Conservation (phyloP, 2,329 filamentous ascomycete species). For the Apiospora hydei region DNA sequence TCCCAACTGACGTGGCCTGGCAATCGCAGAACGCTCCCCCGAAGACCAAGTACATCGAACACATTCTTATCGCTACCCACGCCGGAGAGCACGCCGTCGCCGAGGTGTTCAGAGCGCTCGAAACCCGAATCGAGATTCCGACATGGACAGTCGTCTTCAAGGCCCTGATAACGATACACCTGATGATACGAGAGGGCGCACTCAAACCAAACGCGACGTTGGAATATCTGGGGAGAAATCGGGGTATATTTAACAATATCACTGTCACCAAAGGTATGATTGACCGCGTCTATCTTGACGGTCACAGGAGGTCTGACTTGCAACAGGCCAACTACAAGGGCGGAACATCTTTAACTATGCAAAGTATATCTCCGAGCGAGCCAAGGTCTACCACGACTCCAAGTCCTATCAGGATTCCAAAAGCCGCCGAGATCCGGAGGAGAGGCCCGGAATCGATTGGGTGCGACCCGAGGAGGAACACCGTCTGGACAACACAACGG, state of each 20-base stretch:
- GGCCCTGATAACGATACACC: conserved; percentile 90
- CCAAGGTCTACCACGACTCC: conserved; percentile 82
- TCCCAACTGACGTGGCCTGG: conserved; percentile 20
- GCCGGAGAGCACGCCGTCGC: conserved; percentile 93
- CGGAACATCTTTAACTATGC: conserved; percentile 93
- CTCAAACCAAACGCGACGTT: conserved; percentile 88
- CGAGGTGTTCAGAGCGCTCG: conserved; percentile 92
- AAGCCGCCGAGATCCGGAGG: not conserved
- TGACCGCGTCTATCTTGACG: not conserved
- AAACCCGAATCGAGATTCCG: conserved; percentile 87
- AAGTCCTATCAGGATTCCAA: conserved; percentile 49
- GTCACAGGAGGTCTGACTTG: not conserved
- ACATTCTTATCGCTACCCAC: conserved; percentile 94
- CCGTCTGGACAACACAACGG: conserved; percentile 81
- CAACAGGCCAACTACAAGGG: conserved; percentile 87
- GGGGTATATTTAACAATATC: conserved; percentile 67
- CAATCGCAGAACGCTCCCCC: conserved; percentile 80
- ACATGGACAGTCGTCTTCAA: conserved; percentile 99
- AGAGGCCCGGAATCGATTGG: conserved; percentile 70
- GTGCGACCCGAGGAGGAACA: conserved; percentile 79
- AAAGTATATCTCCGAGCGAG: conserved; percentile 83
- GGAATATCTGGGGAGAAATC: conserved; percentile 81
- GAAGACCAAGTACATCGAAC: conserved; percentile 99
- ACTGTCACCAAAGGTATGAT: conserved; percentile 83
- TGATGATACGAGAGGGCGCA: conserved; percentile 97